These are phyloP conservation scores for Phylloporus sp. DNA, from an alignment of 768 basidiomycete genomes.

Conservation along the genomic window DNA sequence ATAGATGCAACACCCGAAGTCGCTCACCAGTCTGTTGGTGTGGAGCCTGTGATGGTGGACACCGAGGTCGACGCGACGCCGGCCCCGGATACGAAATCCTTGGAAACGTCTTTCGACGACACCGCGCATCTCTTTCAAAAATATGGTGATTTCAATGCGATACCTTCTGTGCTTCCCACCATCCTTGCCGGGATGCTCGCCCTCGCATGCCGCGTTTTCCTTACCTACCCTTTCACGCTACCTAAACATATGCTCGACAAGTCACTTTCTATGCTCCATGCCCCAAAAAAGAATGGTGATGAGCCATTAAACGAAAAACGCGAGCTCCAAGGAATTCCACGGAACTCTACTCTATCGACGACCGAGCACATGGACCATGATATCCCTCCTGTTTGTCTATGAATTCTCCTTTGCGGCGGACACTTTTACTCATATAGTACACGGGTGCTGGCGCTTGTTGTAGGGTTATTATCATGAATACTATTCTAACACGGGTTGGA, in stretches of 20 bases:
- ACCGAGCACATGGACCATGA: conserved; percentile 29
- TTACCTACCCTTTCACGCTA: conserved; percentile 47
- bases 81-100: conserved; percentile 16
- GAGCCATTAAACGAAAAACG: conserved; percentile 27
- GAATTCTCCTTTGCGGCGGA: conserved; percentile 35
- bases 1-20: conserved; percentile 41
- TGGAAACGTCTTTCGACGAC: conserved; percentile 23
- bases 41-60: conserved; percentile 24
- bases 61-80: conserved; percentile 32
- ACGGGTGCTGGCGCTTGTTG: conserved; percentile 43
- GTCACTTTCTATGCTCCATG: conserved; percentile 33
- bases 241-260: conserved; percentile 39
- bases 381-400: conserved; percentile 46
- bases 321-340: conserved; percentile 23
- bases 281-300: conserved; percentile 25
- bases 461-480: conserved; percentile 40
- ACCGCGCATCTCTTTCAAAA: conserved; percentile 19
- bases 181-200: conserved; percentile 38
- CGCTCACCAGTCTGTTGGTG: conserved; percentile 31
- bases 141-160: conserved; percentile 28
- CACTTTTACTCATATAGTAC: conserved; percentile 41
- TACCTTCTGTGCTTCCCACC: conserved; percentile 27
- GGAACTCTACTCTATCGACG: conserved; percentile 26
- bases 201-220: conserved; percentile 43
- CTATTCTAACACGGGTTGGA: conserved; percentile 32